Evolutionary conservation across 768 basidiomycete species (phyloP).

Genomic region (Mycena floridula): DNA sequence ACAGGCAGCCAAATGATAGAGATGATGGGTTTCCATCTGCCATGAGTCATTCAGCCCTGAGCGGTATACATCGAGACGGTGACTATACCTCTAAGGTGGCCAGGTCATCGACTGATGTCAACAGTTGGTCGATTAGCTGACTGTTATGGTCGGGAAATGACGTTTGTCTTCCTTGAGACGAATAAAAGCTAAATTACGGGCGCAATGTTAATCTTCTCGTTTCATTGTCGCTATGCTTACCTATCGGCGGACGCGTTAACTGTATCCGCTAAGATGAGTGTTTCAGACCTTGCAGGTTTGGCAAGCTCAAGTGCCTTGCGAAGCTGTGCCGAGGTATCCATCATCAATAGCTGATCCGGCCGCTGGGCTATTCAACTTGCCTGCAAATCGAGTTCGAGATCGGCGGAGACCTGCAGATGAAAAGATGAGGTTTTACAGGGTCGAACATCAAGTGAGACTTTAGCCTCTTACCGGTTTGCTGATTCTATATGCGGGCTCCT

Average conservation of each 20-base stretch:
- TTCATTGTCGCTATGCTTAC: constrained; percentile 34
- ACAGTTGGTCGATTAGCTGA: constrained; percentile 52
- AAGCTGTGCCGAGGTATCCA: constrained; percentile 32
- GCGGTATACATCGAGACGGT: constrained; percentile 3
- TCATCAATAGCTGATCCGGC: not conserved
- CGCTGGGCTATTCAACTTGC: constrained; percentile 41
- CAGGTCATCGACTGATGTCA: constrained; percentile 42
- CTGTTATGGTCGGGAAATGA: constrained; percentile 74
- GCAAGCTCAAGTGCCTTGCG: constrained; percentile 34
- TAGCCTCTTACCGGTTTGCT: constrained; percentile 59
- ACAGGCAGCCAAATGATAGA: constrained; percentile 71
- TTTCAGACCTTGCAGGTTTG: constrained; percentile 32
- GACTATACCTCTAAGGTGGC: constrained; percentile 66
- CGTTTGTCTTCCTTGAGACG: constrained; percentile 79
- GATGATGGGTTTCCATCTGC: constrained; percentile 84
- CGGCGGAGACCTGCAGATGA: constrained; percentile 48
- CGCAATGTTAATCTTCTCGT: no score
- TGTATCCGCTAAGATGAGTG: constrained; percentile 34
- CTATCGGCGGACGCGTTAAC: constrained; percentile 83
- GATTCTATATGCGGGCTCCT: constrained; percentile 54
- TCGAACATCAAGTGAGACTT: not conserved
- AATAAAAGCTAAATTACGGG: constrained; percentile 75
- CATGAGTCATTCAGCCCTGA: constrained; percentile 1
- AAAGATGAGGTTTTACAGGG: constrained; percentile 5
- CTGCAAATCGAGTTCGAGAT: constrained; percentile 41